phyloP scores from a whole-genome alignment of 2,329 filamentous ascomycete species.

The Cladosporium phlei region DNA sequence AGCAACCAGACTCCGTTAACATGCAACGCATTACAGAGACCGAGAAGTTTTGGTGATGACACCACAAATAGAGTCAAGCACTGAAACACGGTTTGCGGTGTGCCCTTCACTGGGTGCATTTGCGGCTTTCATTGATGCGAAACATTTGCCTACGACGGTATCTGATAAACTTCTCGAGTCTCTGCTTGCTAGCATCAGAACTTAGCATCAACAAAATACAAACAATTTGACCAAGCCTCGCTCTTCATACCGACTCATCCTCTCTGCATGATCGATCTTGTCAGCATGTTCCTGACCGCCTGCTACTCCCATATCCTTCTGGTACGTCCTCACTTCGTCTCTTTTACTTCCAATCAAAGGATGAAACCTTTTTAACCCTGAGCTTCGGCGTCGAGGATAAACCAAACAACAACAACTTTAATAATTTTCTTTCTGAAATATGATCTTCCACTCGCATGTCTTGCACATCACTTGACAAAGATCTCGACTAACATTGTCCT shows the following conservation, averaged over 20 bases:
- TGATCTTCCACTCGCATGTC: not conserved
- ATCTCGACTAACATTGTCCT: not conserved
- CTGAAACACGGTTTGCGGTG: slow-evolving; percentile 56
- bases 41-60: slow-evolving; percentile 74
- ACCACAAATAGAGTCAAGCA: slow-evolving; percentile 96
- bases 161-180: slow-evolving; percentile 38
- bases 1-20: slow-evolving; percentile 57
- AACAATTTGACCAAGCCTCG: too few species aligned
- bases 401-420: slow-evolving; percentile 10
- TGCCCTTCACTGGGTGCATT: slow-evolving; percentile 43
- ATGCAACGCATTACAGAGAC: slow-evolving; percentile 21
- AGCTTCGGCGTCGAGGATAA: slow-evolving; percentile 8
- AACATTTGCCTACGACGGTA: slow-evolving; percentile 43
- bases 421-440: slow-evolving; percentile 5
- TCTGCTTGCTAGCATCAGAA: slow-evolving; percentile 8
- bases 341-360: not conserved
- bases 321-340: not conserved
- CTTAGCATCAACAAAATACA: slow-evolving; percentile 2
- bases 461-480: not conserved
- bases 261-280: too few species aligned
- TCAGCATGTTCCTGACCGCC: too few species aligned
- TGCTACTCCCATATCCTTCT: too few species aligned
- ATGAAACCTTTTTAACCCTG: slow-evolving; percentile 10
- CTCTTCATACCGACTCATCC: too few species aligned
- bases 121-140: slow-evolving; percentile 30